Conservation (phyloP, 2,329 filamentous ascomycete genomes). For the Botrytis byssoidea region DNA sequence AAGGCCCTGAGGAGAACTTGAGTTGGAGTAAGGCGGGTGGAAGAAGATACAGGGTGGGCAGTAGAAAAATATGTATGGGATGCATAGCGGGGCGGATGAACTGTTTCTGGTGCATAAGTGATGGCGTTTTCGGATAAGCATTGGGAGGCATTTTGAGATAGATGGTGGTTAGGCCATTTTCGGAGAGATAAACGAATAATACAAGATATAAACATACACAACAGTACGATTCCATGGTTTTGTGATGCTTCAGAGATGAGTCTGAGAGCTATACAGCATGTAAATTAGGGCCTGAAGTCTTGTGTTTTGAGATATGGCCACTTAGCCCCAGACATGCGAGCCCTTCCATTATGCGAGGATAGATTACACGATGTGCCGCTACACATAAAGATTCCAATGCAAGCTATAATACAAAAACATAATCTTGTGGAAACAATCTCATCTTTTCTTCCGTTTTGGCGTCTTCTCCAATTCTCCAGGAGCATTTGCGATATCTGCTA, state of each 20-base stretch:
- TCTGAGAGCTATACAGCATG: neutral
- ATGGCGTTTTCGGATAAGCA: conserved; percentile 3
- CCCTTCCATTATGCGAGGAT: neutral
- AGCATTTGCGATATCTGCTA: conserved; percentile 28
- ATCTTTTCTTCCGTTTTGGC: conserved; percentile 17
- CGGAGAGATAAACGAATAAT: neutral
- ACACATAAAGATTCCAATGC: too few relatives aligned
- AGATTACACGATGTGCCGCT: neutral
- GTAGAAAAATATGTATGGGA: neutral
- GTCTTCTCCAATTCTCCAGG: conserved; percentile 23
- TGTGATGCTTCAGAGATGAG: neutral
- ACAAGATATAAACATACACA: neutral
- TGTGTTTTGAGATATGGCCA: neutral
- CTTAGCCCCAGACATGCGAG: neutral
- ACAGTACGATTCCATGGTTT: neutral
- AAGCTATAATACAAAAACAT: neutral
- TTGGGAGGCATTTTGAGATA: neutral
- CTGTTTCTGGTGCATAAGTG: neutral
- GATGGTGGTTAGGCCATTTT: neutral
- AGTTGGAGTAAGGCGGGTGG: neutral
- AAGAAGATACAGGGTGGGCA: neutral
- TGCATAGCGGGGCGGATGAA: neutral
- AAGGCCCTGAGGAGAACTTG: neutral
- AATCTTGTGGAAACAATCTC: neutral
- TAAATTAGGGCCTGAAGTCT: neutral